Conservation (phyloP, 768 basidiomycete species). For the Tulasnella sp. region DNA sequence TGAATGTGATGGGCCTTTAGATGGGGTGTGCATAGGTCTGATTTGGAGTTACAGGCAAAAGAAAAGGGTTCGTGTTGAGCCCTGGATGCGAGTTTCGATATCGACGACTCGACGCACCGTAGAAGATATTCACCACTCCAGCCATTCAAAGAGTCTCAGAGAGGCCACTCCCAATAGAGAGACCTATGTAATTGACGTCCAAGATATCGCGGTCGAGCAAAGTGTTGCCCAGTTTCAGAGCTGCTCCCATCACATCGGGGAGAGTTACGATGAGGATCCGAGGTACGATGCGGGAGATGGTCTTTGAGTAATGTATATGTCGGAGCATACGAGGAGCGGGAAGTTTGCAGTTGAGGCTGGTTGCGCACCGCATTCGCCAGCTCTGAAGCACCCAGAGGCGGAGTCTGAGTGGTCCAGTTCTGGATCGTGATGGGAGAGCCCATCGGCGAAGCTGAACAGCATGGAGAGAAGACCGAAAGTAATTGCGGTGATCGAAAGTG, state of each 20-base stretch:
- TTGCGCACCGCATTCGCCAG: not conserved
- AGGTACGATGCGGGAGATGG: not conserved
- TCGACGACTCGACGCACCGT: not conserved
- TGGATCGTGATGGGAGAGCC: not conserved
- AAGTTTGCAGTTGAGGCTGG: not conserved
- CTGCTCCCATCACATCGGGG: not conserved
- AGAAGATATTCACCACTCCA: not conserved
- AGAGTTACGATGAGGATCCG: not conserved
- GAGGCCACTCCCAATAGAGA: not conserved
- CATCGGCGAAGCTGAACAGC: not conserved
- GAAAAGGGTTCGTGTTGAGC: not conserved
- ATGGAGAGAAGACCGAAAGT: not conserved
- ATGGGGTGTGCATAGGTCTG: not conserved
- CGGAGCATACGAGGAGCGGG: not conserved
- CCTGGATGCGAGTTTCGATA: not conserved
- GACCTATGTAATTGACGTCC: not conserved
- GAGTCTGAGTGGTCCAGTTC: too few species aligned
- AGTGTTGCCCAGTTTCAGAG: not conserved
- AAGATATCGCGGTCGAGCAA: not conserved
- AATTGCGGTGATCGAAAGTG: not conserved
- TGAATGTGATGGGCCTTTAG: not conserved
- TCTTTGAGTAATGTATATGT: not conserved
- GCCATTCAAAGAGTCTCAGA: not conserved
- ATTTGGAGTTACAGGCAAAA: not conserved
- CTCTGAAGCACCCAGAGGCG: too few species aligned